Base-by-base conservation (phyloP, 805 yeast species). In the Hanseniaspora thailandica region DNA sequence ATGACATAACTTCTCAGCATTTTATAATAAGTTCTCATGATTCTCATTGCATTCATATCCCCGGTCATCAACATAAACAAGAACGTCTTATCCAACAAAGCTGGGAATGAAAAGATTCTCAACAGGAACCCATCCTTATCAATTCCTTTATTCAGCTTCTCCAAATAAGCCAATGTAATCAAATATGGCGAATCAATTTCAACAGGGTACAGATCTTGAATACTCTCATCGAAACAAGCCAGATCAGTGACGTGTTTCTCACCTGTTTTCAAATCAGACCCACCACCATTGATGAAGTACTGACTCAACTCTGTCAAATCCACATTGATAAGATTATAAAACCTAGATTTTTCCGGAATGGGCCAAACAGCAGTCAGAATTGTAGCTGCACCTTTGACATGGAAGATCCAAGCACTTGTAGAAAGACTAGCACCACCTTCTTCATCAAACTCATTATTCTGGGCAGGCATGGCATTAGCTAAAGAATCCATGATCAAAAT, bases 321-420 rank as follows among this genome's bases (percentile, higher is more conserved):
- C 12, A 86, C 89, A n/a, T 90, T 82, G 40, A 86, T 82, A 58
- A 83, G 74, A 57, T 80, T 75, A 61, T 78, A 77, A 63, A 82
- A 82, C 52, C 84, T 67, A 3, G 87, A 82, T 13, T 75, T 72
- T 45, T 79, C 81, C 45, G 82, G 81, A 47, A 88, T 70, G 4
- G 96, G 96, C 88, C 96, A 87, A n/a, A 89, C 96, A 0, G 96
- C 95, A 1, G 96, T 85, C 48, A 90, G 72, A 52, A 90, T 90
- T 0, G 97, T 89, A 5, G 96, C 96, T 0, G 97, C 96, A 31
- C 97, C 97, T 60, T 93, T 85, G 12, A 90, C 96, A 62, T 90
- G 97, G 71, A 86, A 93, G 54, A 90, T 81, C 97, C 97, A 90
- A 0, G 97, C 95, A 3, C 93, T 81, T 2, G 97, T 89, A 1